Evolutionary conservation across 805 yeast species (phyloP).

Genomic region (Yarrowia sp.): DNA sequence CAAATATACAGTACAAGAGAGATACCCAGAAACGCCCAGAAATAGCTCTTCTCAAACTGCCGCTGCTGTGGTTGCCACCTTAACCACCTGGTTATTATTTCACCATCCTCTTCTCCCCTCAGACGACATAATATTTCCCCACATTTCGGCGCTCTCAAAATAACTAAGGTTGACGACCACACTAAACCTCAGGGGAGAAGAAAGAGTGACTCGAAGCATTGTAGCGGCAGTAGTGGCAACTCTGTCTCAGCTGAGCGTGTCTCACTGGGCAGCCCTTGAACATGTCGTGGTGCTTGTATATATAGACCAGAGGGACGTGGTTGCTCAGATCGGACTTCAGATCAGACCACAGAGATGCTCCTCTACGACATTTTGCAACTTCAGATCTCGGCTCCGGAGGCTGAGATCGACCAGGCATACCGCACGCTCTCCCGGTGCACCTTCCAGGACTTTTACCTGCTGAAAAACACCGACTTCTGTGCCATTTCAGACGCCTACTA

Average conservation of each 20-base stretch:
- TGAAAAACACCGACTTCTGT: slow-evolving; percentile 16
- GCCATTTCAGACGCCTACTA: slow-evolving; percentile 30
- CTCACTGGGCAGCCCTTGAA: not conserved
- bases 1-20: too few species aligned
- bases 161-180: too few species aligned
- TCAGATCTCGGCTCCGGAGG: slow-evolving; percentile 18
- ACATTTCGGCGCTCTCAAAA: not conserved
- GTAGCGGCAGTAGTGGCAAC: slow-evolving; percentile 2
- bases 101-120: too few species aligned
- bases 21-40: too few species aligned
- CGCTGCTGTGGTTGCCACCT: too few species aligned
- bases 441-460: slow-evolving; percentile 18
- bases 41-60: too few species aligned
- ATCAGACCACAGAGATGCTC: not conserved
- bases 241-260: slow-evolving; percentile 14
- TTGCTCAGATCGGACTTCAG: not conserved
- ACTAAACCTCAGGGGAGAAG: too few species aligned
- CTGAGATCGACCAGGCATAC: slow-evolving; percentile 29
- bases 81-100: too few species aligned
- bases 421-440: slow-evolving; percentile 21
- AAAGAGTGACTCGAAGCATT: not conserved
- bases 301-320: not conserved
- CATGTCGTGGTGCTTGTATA: not conserved
- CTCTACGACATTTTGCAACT: slow-evolving; percentile 26
- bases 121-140: slow-evolving; percentile 11